Evolutionary conservation across 768 basidiomycete genomes (phyloP), one percentile per base, ranked within the genome.

Genomic region (Pulveroboletus frians): DNA sequence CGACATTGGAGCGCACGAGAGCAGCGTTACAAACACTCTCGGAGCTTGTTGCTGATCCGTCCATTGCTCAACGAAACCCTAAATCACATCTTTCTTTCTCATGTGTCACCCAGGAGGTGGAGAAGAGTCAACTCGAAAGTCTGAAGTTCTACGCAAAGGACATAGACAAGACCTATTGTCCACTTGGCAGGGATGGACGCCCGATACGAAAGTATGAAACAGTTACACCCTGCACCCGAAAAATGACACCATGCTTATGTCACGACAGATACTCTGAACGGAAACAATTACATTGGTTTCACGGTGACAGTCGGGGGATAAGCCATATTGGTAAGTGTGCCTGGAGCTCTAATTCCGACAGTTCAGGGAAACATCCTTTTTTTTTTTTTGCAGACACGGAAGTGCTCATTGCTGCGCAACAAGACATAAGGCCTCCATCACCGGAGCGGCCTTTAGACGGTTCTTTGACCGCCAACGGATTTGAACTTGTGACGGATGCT

Each of bases 11-110:
- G 23, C 76, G 81, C 20, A 82, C 87, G 76, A 62, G 66, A 40
- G 57, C 56, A 3, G 87, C 86, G 0, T 65, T 90, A 6, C 64
- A 56, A 9, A 73, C 67, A 42, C 71, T 88, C 31, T 74, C 81
- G 9, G 73, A 78, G 27, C 65, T 84, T n/a, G 70, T 69, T 14
- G 68, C 65, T 15, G 73, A 78, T 55, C 63, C 73, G 11, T 63
- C 65, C 20, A 74, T 83, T 31, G 70, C 72, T 9, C 60, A 68
- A 10, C 76, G 79, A 23, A 74, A 83, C 57, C 80, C 85, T 10
- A 49, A 60, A n/a, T 85, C 79, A 5, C 70, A 80, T 2, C 69
- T 88, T 43, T 87, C 85, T 7, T 89, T 89, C 58, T 84, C 77
- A 10, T 80, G 80, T 55, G 72, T 85, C 29, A 54, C 81, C 0